Evolutionary conservation across 78 protist genomes (phyloP).

Genomic region (Planoprotostelium fungivorum): DNA sequence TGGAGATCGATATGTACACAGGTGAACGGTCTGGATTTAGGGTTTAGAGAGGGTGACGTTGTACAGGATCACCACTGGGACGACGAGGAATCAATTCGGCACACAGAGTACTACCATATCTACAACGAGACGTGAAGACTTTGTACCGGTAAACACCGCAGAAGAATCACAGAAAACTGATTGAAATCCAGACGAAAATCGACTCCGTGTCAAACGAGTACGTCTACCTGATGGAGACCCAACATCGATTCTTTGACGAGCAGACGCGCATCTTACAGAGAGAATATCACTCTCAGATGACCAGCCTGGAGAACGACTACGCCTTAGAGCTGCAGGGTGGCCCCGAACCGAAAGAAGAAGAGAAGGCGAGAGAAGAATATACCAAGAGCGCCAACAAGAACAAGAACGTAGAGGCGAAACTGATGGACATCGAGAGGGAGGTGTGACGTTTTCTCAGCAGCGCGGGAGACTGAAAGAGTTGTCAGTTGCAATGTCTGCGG

Average conservation of each 20-base stretch:
- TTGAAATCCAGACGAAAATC: background rate
- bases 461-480: background rate
- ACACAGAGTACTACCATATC: too few species aligned
- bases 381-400: too few species aligned
- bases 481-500: background rate
- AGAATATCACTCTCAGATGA: background rate
- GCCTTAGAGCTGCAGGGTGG: background rate
- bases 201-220: background rate
- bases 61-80: background rate
- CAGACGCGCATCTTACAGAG: background rate
- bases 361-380: background rate
- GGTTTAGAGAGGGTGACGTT: too few species aligned
- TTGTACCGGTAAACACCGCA: too few species aligned
- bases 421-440: background rate
- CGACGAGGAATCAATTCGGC: constrained; percentile 3
- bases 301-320: background rate
- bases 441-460: background rate
- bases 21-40: constrained; percentile 10
- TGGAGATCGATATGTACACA: constrained; percentile 83
- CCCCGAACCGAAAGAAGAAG: background rate
- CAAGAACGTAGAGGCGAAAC: background rate
- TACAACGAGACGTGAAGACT: too few species aligned
- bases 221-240: background rate
- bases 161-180: too few species aligned
- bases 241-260: background rate